Base-by-base conservation (phyloP, 176 grass and related monocot species). In the Eleusine coracana region DNA sequence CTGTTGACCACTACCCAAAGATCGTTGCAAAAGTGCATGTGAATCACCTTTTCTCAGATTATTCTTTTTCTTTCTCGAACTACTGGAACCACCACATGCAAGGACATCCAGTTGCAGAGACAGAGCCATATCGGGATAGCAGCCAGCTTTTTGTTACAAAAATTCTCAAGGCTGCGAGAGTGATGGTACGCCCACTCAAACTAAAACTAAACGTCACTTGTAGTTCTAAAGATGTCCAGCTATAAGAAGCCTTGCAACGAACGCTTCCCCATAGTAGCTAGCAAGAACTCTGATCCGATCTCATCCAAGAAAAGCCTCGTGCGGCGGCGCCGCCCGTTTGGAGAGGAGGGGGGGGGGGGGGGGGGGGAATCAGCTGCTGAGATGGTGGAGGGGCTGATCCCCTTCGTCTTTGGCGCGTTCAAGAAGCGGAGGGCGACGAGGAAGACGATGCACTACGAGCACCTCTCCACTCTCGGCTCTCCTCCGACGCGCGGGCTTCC, bases 371-470 rank as follows among this genome's bases (percentile, higher is more conserved):
- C 7, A 20, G 5, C 52, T 7, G 16, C 16, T 5, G 52, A 25
- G 58, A 52, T 46, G 63, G 66, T 79, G 82, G 82, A 85, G 52
- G 82, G 73, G 3, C 68, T 89, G 67, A 75, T 89, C 75, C 50
- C 81, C 27, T 89, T 84, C 68, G 76, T 89, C 16, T 89, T 34
- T 12, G 52, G 68, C 20, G 61, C 39, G 52, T 69, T 89, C 80
- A 89, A 80, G 81, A 89, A 9, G 76, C 75, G 75, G 21, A 75
- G 87, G 5, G 63, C 28, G 8, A 84, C 46, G 64, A 80, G 77
- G 23, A 68, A 51, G 39, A 64, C 52, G 49, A 5, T 3, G 63
- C 67, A 78, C 74, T 60, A 78, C 66, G 81, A 77, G 44, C 52
- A 68, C 51, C 0, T 60, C 38, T 37, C 71, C 75, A 2, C 58